Evolutionary conservation across 192 early-diverging fungal genomes (phyloP), one percentile per base, ranked within the genome.

Genomic region (Backusella westeae): DNA sequence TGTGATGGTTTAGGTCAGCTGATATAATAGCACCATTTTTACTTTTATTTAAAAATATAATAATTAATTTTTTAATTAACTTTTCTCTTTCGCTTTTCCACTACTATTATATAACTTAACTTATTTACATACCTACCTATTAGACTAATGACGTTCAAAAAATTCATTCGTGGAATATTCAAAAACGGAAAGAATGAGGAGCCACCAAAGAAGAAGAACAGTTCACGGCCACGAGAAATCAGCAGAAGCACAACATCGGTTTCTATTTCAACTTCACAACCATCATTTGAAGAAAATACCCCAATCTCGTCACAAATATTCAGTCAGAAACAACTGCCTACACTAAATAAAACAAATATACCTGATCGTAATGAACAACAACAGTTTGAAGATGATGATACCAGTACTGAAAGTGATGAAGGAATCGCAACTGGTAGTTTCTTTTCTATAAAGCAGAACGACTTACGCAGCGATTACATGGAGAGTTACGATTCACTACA

Each of bases 61-160:
- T 63, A 12, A 63, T 63, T 63, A 63, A 29, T 4, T 4, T 14
- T 63, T 63, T 63, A 63, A 26, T 63, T 32, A 29, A 63, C 56
- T 29, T 63, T 63, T 63, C 56, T 63, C 56, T 63, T 63, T 63
- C 56, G 21, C 56, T 63, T 63, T 63, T 63, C 56, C 56, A 1
- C 12, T 63, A 63, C 56, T 63, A 12, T 63, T 63, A 63, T 63
- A 63, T 63, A 49, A 49, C 46, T 10, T 56, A 21, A 10, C 8
- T 26, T 56, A 21, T 29, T 63, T 63, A 29, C 9, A 29, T 63
- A 26, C 23, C 4, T 29, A 63, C 26, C 10, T 29, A 14, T 29
- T 63, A 29, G 56, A 29, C 21, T 63, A 63, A 63, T 63, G 56
- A 9, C 6, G 21, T 63, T 63, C 23, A 63, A 63, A 29, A 63